Evolutionary conservation across 331 rosid species (phyloP).

Genomic region (Arachis monticola): DNA sequence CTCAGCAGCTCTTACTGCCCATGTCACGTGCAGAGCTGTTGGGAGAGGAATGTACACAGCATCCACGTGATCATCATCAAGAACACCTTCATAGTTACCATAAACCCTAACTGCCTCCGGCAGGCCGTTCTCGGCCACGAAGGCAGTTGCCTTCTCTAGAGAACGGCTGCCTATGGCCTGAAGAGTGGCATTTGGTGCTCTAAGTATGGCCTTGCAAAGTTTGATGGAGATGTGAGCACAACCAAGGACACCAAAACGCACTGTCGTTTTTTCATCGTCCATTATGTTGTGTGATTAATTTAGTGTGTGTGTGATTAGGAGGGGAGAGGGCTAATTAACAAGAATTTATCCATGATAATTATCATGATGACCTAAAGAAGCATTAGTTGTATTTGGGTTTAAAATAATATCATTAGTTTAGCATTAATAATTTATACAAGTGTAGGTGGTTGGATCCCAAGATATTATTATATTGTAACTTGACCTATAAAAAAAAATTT

Average conservation of each 20-base stretch:
- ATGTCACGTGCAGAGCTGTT: conserved; percentile 64
- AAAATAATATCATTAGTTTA: conserved; percentile 28
- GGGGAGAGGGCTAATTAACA: conserved; percentile 1
- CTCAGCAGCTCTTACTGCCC: conserved; percentile 82
- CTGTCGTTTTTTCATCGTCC: conserved; percentile 48
- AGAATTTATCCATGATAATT: not conserved
- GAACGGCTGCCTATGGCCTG: conserved; percentile 78
- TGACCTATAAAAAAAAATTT: conserved; percentile 28
- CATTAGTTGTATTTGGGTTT: conserved; percentile 22
- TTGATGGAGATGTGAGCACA: conserved; percentile 84
- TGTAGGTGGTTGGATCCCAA: conserved; percentile 45
- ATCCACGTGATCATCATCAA: conserved; percentile 72
- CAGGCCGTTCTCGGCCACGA: conserved; percentile 55
- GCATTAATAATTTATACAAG: conserved; percentile 30
- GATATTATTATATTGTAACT: conserved; percentile 30
- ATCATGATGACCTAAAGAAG: conserved; percentile 7
- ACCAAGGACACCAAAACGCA: conserved; percentile 86
- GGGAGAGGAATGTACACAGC: conserved; percentile 91
- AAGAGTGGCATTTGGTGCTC: conserved; percentile 64
- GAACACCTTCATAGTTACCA: conserved; percentile 70
- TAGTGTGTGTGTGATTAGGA: not conserved
- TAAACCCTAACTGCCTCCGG: conserved; percentile 58
- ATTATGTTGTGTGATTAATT: conserved; percentile 27
- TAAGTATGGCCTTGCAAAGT: conserved; percentile 65
- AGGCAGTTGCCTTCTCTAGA: conserved; percentile 60